A percentile compares a stretch with the other conserved stretches of the same genome.
Evolutionary conservation across 2,329 filamentous ascomycete species (phyloP).

Genomic region (Aureobasidium uvarum): DNA sequence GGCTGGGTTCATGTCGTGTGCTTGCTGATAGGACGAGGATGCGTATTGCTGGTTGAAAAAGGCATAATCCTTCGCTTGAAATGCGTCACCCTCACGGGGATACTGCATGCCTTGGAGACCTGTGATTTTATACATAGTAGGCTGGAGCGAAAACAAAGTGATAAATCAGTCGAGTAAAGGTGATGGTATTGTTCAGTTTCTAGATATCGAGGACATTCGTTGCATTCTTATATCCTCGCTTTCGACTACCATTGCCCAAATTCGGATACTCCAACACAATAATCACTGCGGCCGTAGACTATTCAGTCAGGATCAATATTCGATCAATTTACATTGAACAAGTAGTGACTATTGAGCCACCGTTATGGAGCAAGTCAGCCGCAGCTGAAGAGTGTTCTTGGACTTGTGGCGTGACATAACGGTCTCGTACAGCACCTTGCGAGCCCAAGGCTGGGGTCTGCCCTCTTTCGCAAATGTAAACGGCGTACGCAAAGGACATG

Average conservation of each 20-base stretch:
- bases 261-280: background rate
- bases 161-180: background rate
- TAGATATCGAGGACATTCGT: too few species aligned
- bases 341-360: background rate
- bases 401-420: background rate
- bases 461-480: too few species aligned
- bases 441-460: too few species aligned
- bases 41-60: background rate
- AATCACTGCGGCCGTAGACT: background rate
- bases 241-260: background rate
- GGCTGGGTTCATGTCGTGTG: background rate
- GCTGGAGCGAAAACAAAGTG: background rate
- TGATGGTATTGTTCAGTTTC: too few species aligned
- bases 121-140: background rate
- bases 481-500: too few species aligned
- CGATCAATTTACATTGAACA: background rate
- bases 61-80: background rate
- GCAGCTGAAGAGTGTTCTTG: background rate
- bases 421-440: too few species aligned
- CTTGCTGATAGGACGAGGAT: background rate
- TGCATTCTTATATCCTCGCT: too few species aligned
- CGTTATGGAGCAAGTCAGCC: background rate
- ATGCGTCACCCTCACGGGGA: background rate
- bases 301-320: background rate
- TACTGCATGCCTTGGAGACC: background rate